A percentile compares a stretch with the other conserved stretches of the same genome.
These are phyloP conservation scores for Nicotiana knightiana DNA, from an alignment of 257 asterid species.

Conservation along the genomic window DNA sequence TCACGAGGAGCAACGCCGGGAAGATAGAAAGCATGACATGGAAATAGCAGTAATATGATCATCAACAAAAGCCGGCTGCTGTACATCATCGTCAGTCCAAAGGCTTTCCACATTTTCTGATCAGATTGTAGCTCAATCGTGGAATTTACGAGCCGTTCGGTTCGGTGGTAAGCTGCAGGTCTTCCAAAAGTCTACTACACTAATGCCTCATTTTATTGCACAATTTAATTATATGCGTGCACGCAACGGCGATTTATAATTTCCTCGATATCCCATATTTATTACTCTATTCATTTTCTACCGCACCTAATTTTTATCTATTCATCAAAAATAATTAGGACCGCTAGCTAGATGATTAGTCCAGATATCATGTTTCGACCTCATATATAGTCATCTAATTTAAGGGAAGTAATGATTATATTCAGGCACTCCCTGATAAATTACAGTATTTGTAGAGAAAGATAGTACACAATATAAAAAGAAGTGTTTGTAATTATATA, in stretches of 20 bases:
- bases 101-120: not conserved
- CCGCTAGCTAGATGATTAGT: not conserved
- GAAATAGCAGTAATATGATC: not conserved
- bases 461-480: too few species aligned
- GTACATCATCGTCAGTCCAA: not conserved
- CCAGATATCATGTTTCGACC: too few species aligned
- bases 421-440: too few species aligned
- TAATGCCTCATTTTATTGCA: not conserved
- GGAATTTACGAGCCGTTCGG: not conserved
- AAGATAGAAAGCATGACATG: slow-evolving; percentile 31
- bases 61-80: not conserved
- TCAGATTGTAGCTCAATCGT: not conserved
- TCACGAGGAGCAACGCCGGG: slow-evolving; percentile 54
- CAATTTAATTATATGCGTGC: not conserved
- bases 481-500: too few species aligned
- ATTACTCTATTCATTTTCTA: not conserved
- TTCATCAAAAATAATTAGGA: not conserved
- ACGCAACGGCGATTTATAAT: not conserved
- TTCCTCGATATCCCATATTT: not conserved
- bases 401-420: not conserved
- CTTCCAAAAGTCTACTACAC: not conserved
- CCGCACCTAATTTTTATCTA: not conserved
- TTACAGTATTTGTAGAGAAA: too few species aligned
- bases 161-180: not conserved
- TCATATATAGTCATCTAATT: too few species aligned